A percentile compares a stretch with the other conserved stretches of the same genome.
Conservation (phyloP, 2,329 filamentous ascomycete genomes). For the Epicoccum sorghinum region DNA sequence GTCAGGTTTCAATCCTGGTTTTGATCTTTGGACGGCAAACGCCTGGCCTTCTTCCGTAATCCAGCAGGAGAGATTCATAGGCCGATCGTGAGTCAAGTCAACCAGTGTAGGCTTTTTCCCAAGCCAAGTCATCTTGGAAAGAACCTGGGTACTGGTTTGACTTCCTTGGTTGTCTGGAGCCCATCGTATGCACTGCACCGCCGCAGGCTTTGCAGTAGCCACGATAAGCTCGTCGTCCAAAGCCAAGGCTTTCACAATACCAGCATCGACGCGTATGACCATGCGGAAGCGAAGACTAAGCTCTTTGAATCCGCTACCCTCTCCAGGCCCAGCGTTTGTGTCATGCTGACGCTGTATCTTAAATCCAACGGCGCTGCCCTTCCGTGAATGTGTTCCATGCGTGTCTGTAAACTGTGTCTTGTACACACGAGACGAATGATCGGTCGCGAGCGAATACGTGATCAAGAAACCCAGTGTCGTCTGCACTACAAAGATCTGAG, state of each 20-base stretch:
- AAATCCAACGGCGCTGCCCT: slow-evolving; percentile 56
- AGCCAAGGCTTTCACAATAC: slow-evolving; percentile 84
- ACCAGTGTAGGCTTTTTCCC: slow-evolving; percentile 75
- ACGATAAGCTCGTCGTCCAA: slow-evolving; percentile 93
- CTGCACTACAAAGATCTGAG: slow-evolving; percentile 88
- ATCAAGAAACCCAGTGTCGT: slow-evolving; percentile 87
- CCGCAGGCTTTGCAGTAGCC: slow-evolving; percentile 86
- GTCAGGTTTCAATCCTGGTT: slow-evolving; percentile 42
- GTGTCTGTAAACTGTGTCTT: slow-evolving; percentile 75
- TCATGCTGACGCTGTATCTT: slow-evolving; percentile 47
- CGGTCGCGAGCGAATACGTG: slow-evolving; percentile 89
- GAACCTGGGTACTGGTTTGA: slow-evolving; percentile 88
- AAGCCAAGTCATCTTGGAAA: slow-evolving; percentile 86
- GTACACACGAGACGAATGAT: slow-evolving; percentile 82
- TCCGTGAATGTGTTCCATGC: slow-evolving; percentile 49
- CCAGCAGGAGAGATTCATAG: slow-evolving; percentile 96
- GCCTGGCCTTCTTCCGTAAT: slow-evolving; percentile 84
- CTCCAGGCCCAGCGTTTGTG: slow-evolving; percentile 70
- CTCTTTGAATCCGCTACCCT: slow-evolving; percentile 81
- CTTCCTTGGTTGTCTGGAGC: slow-evolving; percentile 79
- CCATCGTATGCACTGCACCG: slow-evolving; percentile 97
- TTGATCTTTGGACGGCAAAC: slow-evolving; percentile 82
- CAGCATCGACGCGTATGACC: slow-evolving; percentile 97
- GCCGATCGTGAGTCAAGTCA: slow-evolving; percentile 91
- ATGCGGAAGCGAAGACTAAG: slow-evolving; percentile 92